Evolutionary conservation across 768 basidiomycete genomes (phyloP).

Genomic region (Gloeophyllum trabeum): DNA sequence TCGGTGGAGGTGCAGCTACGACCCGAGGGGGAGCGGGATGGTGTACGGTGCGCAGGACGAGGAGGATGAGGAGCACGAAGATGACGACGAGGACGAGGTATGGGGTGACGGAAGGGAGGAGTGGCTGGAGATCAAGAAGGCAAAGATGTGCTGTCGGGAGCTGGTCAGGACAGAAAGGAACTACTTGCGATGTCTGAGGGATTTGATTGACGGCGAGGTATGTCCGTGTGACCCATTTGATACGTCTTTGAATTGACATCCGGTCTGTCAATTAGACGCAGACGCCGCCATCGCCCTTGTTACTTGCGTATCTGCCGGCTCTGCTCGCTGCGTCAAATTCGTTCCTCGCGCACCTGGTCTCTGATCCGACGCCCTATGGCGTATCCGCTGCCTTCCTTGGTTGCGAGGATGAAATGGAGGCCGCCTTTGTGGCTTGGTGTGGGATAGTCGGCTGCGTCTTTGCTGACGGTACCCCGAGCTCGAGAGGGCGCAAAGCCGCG

Average conservation of each 20-base stretch:
- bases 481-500: background rate
- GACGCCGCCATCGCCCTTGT: constrained; percentile 36
- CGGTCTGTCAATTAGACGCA: constrained; percentile 15
- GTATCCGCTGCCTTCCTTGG: constrained; percentile 49
- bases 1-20: background rate
- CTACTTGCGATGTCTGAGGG: constrained; percentile 26
- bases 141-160: constrained; percentile 34
- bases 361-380: constrained; percentile 57
- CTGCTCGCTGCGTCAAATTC: constrained; percentile 39
- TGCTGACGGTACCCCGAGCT: constrained; percentile 1
- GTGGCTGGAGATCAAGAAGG: constrained; percentile 27
- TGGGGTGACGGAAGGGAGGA: constrained; percentile 13
- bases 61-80: constrained; percentile 11
- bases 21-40: background rate
- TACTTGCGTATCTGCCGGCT: constrained; percentile 38
- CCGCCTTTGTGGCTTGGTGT: constrained; percentile 46
- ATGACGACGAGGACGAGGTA: constrained; percentile 9
- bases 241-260: background rate
- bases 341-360: constrained; percentile 38
- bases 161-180: constrained; percentile 34
- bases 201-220: constrained; percentile 25
- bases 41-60: background rate
- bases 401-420: constrained; percentile 38
- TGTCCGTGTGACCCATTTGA: constrained; percentile 4
- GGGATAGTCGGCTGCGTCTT: constrained; percentile 36